Percentiles rank a stretch among this genome's conserved stretches.
phyloP scores from a whole-genome alignment of 306 rosid genomes.

The Cucumis sativus region Cucumber_9930_V3 NC_026657.2:18600001-18600500 shows the following conservation, averaged over 20 bases:
- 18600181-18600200: slow-evolving; percentile 91
- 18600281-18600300: slow-evolving; percentile 70
- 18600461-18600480: neutral
- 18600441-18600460: neutral
- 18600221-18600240: slow-evolving; percentile 85
- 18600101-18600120: slow-evolving; percentile 99
- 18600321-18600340: neutral
- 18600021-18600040: neutral
- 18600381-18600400: neutral
- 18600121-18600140: slow-evolving; percentile 91
- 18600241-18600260: slow-evolving; percentile 98
- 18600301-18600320: slow-evolving; percentile 65
- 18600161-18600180: slow-evolving; percentile 72
- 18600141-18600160: slow-evolving; percentile 79
- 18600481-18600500: neutral
- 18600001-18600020: neutral
- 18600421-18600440: neutral
- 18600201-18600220: slow-evolving; percentile 92
- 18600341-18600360: neutral
- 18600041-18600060: neutral
- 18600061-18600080: neutral
- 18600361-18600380: neutral
- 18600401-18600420: neutral
- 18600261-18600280: slow-evolving; percentile 96
- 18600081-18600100: slow-evolving; percentile 2